A percentile compares a stretch with the other conserved stretches of the same genome.
These are phyloP conservation scores for Scutellaria barbata DNA, from an alignment of 257 asterid species.

Conservation along the genomic window DNA sequence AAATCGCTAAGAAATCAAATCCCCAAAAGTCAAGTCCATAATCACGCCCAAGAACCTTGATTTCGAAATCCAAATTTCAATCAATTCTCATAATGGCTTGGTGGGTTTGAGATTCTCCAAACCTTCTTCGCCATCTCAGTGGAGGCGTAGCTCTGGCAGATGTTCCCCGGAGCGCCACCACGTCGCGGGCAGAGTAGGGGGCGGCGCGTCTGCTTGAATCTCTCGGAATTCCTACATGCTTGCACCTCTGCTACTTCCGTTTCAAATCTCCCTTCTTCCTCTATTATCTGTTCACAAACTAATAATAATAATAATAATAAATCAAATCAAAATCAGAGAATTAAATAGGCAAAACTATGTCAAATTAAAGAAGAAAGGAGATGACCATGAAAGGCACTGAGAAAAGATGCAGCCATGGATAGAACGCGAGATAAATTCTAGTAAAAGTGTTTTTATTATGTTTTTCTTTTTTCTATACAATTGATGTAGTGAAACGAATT, in stretches of 20 bases:
- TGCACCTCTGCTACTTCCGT: conserved; percentile 90
- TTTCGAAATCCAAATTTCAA: too few species aligned
- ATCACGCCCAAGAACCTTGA: too few species aligned
- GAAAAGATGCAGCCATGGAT: conserved; percentile 90
- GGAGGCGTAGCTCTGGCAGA: conserved; percentile 76
- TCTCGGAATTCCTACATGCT: conserved; percentile 94
- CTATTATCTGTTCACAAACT: conserved; percentile 64
- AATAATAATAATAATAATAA: too few species aligned
- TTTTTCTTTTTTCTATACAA: too few species aligned
- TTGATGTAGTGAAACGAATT: too few species aligned
- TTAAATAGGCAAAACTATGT: neutral
- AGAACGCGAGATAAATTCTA: conserved; percentile 46
- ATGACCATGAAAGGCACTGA: conserved; percentile 81
- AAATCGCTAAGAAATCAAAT: too few species aligned
- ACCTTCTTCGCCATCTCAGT: conserved; percentile 89
- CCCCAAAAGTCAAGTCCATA: too few species aligned
- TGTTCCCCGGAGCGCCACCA: conserved; percentile 87
- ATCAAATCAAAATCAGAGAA: too few species aligned
- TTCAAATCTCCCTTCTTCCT: conserved; percentile 90
- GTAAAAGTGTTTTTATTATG: too few species aligned
- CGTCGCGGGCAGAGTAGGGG: conserved; percentile 96
- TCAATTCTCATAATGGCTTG: conserved; percentile 49
- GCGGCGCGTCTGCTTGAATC: conserved; percentile 80
- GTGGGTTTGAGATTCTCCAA: conserved; percentile 86
- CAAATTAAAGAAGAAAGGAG: neutral